Base-by-base conservation (phyloP, 1,284 basidiomycete genomes). In the Cutaneotrichosporon cavernicola region DNA sequence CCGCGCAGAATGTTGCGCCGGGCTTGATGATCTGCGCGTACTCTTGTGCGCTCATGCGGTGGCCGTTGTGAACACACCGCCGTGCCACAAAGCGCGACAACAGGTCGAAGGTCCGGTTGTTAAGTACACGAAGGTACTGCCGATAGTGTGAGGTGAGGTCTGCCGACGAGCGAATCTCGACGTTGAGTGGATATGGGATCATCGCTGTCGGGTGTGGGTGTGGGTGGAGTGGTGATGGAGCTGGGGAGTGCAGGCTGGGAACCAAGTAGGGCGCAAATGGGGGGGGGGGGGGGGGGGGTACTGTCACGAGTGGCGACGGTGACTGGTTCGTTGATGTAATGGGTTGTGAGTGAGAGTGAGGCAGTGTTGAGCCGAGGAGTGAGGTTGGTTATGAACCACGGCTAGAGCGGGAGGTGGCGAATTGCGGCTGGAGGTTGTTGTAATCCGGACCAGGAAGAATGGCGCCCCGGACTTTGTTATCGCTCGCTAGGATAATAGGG, bases 81-180 rank as follows among this genome's bases (percentile, higher is more conserved):
- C 40, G 56, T 13, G 62, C 59, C 52, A 64, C 52, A 30, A 61
- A 66, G 36, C 60, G 65, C 30, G 21, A 16, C 22, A 63, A 30
- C 18, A 58, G 31, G 57, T 66, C 60, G 21, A 64, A 46, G 0
- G 62, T 62, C 36, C 65, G 55, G 50, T 50, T 58, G 62, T 66
- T 66, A 11, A 66, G 59, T 6, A 61, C 60, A n/a, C 60, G 62
- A 21, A 66, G 46, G 60, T 66, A 66, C 40, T 58, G 46, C 4
- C 62, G 62, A 40, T 59, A 66, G 40, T 62, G 65, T 5, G 46
- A 38, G 11, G 59, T 57, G 16, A 66, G 62, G 36, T 63, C 61
- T 10, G 58, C 65, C 5, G 50, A n/a, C 22, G 50, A 56, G 26
- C 49, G 49, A 9, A 65, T 46, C 49, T 61, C 36, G 60, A 18